Conservation (phyloP, 1,139 yeast genomes). For the Hansenula sp. region DNA sequence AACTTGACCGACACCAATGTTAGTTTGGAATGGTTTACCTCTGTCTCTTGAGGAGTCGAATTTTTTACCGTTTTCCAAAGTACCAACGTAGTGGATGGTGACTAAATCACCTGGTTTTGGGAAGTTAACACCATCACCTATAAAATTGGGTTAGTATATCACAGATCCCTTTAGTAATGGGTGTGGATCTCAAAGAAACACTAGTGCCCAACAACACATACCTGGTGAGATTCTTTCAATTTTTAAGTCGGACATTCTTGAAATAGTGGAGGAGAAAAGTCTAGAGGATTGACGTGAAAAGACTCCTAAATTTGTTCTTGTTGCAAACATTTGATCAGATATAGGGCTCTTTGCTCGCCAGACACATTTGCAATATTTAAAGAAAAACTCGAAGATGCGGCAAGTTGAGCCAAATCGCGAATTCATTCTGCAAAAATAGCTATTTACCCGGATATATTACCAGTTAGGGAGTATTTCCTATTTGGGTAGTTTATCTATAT, state of each 20-base stretch:
- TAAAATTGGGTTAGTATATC: neutral
- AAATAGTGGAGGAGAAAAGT: slow-evolving; percentile 13
- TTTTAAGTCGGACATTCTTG: slow-evolving; percentile 29
- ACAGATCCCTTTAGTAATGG: neutral
- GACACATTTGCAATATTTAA: too few relatives aligned
- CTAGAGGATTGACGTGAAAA: slow-evolving; percentile 6
- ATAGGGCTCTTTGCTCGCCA: too few relatives aligned
- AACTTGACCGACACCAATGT: slow-evolving; percentile 94
- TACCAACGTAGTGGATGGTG: slow-evolving; percentile 93
- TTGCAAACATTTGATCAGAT: slow-evolving; percentile 3
- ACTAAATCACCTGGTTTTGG: slow-evolving; percentile 85
- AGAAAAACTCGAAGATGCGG: too few relatives aligned
- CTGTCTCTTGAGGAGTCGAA: slow-evolving; percentile 94
- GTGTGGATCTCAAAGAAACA: neutral
- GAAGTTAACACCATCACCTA: slow-evolving; percentile 81
- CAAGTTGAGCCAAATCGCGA: too few relatives aligned
- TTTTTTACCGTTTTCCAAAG: slow-evolving; percentile 88
- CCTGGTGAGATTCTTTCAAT: slow-evolving; percentile 38
- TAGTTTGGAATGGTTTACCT: slow-evolving; percentile 90
- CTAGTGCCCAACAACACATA: neutral
- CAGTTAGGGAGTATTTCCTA: too few relatives aligned
- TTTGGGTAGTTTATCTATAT: too few relatives aligned
- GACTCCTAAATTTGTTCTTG: slow-evolving; percentile 1
- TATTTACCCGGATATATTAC: too few relatives aligned
- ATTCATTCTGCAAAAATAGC: too few relatives aligned